Base-by-base conservation (phyloP, 1,139 yeast species). In the Lodderomyces parapsilosis region DNA sequence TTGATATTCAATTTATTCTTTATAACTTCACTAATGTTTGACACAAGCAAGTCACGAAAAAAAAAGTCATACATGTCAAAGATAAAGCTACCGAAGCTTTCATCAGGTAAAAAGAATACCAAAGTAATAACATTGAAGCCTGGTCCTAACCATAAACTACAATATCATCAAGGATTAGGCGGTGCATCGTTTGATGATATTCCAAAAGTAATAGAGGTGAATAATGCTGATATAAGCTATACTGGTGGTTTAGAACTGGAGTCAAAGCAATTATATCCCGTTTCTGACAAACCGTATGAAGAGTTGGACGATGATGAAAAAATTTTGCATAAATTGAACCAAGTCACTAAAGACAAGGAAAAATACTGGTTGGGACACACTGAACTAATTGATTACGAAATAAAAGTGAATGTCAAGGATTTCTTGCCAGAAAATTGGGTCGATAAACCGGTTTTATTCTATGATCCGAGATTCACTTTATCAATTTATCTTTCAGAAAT, bases 391-490 rank as follows among this genome's bases (percentile, higher is more conserved):
- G 61, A 65, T 43, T 45, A 54, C 20, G 55, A 58, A 24, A 49
- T 58, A 14, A 50, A 54, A 37, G 51, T 64, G 11, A 51, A 52
- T 19, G 55, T 59, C n/a, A 49, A 51, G 8, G 59, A 60, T 35
- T 60, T 54, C 43, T 41, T 48, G 32, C 34, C 44, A 20, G 54
- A 48, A n/a, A 54, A 44, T 24, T 53, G 52, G 58, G 42, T 38
- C 5, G 49, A 52, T 33, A 52, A 48, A 38, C 55, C 58, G 15
- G 41, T 42, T 15, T 38, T 50, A 37, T 49, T 42, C 32, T 50
- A 44, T 49, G 82, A 78, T 47, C 79, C 80, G 1, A 57, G 82
- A 34, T 67, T 77, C 52, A 75, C 81, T 7, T 50, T 75, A 35
- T 68, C 72, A 1, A 59, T 75, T 11, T 76, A 75, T 55, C 57